Conservation (phyloP, 2,329 filamentous ascomycete species). For the Berkeleyomyces rouxiae region DNA sequence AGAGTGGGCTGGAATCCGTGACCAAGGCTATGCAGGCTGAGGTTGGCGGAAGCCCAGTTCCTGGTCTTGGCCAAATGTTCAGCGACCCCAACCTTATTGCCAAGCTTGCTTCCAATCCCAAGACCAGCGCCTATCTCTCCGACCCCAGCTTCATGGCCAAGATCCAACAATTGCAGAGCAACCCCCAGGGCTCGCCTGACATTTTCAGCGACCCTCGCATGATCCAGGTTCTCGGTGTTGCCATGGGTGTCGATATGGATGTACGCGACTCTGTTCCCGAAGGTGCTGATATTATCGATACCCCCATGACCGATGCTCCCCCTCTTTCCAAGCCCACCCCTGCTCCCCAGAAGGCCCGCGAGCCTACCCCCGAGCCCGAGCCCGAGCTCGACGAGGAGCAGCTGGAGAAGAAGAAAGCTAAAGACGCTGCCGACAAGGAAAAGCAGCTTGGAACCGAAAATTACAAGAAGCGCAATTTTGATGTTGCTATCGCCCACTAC, state of each 20-base stretch:
- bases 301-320: conserved; percentile 58
- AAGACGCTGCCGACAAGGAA: conserved; percentile 83
- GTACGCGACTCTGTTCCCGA: conserved; percentile 23
- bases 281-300: conserved; percentile 36
- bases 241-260: conserved; percentile 85
- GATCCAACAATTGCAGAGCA: conserved; percentile 62
- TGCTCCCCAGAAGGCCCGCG: conserved; percentile 25
- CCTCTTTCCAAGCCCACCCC: conserved; percentile 25
- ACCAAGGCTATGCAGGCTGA: conserved; percentile 66
- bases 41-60: conserved; percentile 34
- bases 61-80: conserved; percentile 81
- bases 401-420: conserved; percentile 69
- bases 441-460: conserved; percentile 86
- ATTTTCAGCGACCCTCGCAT: conserved; percentile 82
- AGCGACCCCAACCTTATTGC: conserved; percentile 76
- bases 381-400: conserved; percentile 68
- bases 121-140: conserved; percentile 66
- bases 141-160: conserved; percentile 84
- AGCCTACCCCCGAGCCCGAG: conserved; percentile 42
- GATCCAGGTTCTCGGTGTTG: conserved; percentile 81
- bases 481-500: conserved; percentile 88
- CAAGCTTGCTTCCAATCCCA: conserved; percentile 87
- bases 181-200: conserved; percentile 62
- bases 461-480: conserved; percentile 98
- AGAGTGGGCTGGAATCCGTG: conserved; percentile 70